Base-by-base conservation (phyloP, 768 basidiomycete genomes). In the Trametes meyenii region DNA sequence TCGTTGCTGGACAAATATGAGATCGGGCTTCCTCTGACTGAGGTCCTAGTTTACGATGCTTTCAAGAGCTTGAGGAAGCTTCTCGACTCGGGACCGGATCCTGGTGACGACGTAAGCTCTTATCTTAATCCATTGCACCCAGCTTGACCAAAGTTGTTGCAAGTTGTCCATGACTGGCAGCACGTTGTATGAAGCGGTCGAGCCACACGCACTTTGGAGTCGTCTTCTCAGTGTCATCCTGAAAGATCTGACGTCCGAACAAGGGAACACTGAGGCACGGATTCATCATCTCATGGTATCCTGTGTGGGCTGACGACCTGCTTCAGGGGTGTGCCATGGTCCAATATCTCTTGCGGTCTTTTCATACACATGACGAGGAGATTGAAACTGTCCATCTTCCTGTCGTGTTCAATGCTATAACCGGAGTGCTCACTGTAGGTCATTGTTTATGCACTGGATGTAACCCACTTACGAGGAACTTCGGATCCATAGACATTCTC, bases 1-100 rank as follows among this genome's bases (percentile, higher is more conserved):
- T 96, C 94, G 1, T 74, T 98, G 17, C 78, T 98, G 66, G 97
- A 99, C 74, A 97, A 97, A 73, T 98, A 94, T 92, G 97, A 98
- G 72, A 89, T 98, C 46, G 96, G 96, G 5, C 84, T 83, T 8
- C 80, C 83, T 0, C 73, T 99, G 26, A 94, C 94, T 0, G 89
- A 94, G 42, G 79, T 78, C 6, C 76, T 98, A 53, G 84, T 92
- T 12, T 85, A 90, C 66, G 92, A 96, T 66, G 81, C 92, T 0
- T 85, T 98, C 68, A 85, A 81, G 53, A 86, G 91, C 2, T 78
- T 97, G 51, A 85, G 84, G 71, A 70, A 77, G 17, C 77, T 85
- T 17, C 73, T 86, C 46, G 78, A 84, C 38, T 76, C 80, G 7
- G 78, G 82, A 43, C 74, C 79, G 16, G 86, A 88, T 45, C 73